A percentile compares a stretch with the other conserved stretches of the same genome.
Conservation (phyloP, 306 rosid genomes). For the Casuarina glauca region DNA sequence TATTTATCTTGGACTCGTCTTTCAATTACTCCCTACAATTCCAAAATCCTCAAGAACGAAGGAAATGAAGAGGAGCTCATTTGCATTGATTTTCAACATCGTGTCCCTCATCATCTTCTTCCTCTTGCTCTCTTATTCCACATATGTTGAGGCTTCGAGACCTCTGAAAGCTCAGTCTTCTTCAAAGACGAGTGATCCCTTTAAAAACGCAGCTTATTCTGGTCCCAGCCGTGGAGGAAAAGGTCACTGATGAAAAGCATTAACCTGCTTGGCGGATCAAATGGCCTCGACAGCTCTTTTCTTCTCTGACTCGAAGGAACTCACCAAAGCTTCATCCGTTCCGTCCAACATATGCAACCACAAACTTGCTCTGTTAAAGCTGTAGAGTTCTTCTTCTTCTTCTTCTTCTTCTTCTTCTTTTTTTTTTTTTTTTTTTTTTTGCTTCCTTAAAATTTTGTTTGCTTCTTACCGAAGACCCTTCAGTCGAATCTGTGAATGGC, state of each 20-base stretch:
- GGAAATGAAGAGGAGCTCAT: conserved; percentile 32
- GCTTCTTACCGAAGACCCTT: not conserved
- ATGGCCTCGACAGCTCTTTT: not conserved
- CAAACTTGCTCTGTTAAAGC: too few relatives aligned
- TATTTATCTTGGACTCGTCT: not conserved
- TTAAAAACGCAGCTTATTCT: conserved; percentile 34
- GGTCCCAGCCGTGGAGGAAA: conserved; percentile 47
- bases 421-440: too few relatives aligned
- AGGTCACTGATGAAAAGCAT: conserved; percentile 33
- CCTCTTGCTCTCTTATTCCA: conserved; percentile 35
- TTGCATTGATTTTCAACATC: conserved; percentile 29
- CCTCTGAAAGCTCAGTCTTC: conserved; percentile 21
- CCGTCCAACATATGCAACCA: too few relatives aligned
- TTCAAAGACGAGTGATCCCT: conserved; percentile 3
- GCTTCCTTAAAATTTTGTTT: not conserved
- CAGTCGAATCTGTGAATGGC: too few relatives aligned
- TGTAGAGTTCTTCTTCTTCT: too few relatives aligned
- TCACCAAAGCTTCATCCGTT: not conserved
- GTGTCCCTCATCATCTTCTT: conserved; percentile 32
- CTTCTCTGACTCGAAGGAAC: not conserved
- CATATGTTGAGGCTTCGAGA: conserved; percentile 33
- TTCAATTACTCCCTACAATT: not conserved
- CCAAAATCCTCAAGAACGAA: not conserved
- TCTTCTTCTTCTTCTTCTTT: too few relatives aligned
- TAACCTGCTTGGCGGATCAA: too few relatives aligned